These are phyloP conservation scores for Ceratobasidium theobromae DNA, from an alignment of 1,284 basidiomycete genomes.

Conservation along the genomic window DNA sequence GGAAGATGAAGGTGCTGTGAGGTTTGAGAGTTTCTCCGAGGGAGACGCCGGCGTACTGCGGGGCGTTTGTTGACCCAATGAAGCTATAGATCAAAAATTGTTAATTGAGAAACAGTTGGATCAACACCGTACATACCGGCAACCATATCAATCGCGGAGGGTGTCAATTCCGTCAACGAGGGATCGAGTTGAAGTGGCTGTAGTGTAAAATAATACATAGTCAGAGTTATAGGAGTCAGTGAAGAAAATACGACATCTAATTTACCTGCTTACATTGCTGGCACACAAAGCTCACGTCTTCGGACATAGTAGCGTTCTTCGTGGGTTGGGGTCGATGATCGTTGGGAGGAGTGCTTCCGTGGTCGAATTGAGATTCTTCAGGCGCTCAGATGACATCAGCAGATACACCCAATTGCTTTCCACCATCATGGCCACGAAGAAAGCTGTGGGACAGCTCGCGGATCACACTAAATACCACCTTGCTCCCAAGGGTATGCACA, in stretches of 20 bases:
- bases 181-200: conserved; percentile 84
- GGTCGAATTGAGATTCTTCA: not conserved
- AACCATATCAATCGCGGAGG: conserved; percentile 84
- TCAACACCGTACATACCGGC: conserved; percentile 41
- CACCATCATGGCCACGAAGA: conserved; percentile 64
- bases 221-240: not conserved
- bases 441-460: conserved; percentile 50
- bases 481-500: conserved; percentile 60
- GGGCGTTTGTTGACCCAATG: conserved; percentile 52
- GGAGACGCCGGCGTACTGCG: conserved; percentile 49
- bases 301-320: conserved; percentile 7
- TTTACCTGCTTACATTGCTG: conserved; percentile 72
- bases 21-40: conserved; percentile 55
- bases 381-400: conserved; percentile 4
- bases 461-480: conserved; percentile 88
- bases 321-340: not conserved
- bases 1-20: conserved; percentile 58
- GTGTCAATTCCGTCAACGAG: conserved; percentile 78
- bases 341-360: not conserved
- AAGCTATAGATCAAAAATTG: conserved; percentile 43
- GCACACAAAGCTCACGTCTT: conserved; percentile 50
- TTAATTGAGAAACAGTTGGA: not conserved
- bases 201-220: not conserved
- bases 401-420: not conserved
- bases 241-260: not conserved